A percentile compares a stretch with the other conserved stretches of the same genome.
Conservation (phyloP, 148 eudicot species). For the Nepenthes gracilis region DNA sequence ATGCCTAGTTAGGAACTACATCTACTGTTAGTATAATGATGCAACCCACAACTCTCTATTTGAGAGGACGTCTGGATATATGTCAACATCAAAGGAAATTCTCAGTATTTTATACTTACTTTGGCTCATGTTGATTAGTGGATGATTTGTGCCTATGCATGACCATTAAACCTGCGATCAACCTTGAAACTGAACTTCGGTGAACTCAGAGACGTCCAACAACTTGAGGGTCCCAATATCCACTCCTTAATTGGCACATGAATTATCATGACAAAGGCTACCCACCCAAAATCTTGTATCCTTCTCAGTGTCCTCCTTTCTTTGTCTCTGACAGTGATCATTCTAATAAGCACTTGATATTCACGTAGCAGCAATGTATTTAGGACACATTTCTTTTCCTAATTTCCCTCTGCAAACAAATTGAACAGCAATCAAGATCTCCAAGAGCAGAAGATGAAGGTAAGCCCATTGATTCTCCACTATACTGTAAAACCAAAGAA, state of each 20-base stretch:
- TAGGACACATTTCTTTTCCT: slow-evolving; percentile 10
- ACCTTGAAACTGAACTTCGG: background rate
- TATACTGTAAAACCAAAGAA: background rate
- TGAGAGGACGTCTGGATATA: too few relatives aligned
- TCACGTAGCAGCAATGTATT: too few relatives aligned
- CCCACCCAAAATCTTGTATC: slow-evolving; percentile 27
- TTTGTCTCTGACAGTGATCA: slow-evolving; percentile 13
- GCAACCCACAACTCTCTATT: too few relatives aligned
- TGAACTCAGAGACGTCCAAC: slow-evolving; percentile 3
- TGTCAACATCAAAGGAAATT: too few relatives aligned
- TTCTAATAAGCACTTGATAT: background rate
- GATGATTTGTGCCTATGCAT: too few relatives aligned
- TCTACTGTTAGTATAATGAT: too few relatives aligned
- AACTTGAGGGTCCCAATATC: slow-evolving; percentile 25
- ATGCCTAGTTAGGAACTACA: too few relatives aligned
- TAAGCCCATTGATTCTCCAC: slow-evolving; percentile 9
- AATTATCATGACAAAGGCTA: slow-evolving; percentile 15
- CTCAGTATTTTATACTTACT: too few relatives aligned
- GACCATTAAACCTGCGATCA: too few relatives aligned
- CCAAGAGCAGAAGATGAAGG: slow-evolving; percentile 51
- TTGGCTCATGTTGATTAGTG: too few relatives aligned
- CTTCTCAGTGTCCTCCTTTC: slow-evolving; percentile 30
- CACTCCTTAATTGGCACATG: slow-evolving; percentile 12
- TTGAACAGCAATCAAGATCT: slow-evolving; percentile 19
- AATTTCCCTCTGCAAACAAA: slow-evolving; percentile 8